Evolutionary conservation across 306 rosid genomes (phyloP).

Genomic region (Begonia masoniana): DNA sequence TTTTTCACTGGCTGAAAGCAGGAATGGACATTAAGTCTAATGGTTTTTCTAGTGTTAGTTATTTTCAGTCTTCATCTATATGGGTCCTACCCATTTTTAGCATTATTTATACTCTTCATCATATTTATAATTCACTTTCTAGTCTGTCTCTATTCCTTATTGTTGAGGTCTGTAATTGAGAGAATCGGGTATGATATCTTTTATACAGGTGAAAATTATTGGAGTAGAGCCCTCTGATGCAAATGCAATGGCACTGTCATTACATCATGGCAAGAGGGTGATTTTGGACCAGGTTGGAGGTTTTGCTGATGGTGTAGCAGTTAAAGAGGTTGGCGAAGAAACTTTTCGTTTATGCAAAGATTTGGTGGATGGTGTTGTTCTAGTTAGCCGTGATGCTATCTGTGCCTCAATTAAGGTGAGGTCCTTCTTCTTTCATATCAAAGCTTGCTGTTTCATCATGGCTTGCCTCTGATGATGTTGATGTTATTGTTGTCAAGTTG

Average conservation of each 20-base stretch:
- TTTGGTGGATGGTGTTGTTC: constrained; percentile 79
- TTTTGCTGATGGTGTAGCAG: constrained; percentile 97
- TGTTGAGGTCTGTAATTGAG: too few relatives aligned
- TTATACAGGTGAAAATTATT: constrained; percentile 72
- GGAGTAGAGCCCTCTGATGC: constrained; percentile 96
- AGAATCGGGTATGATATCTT: neutral
- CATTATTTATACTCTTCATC: neutral
- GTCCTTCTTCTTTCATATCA: constrained; percentile 5
- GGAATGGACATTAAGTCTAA: too few relatives aligned
- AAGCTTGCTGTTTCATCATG: neutral
- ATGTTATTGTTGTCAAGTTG: constrained; percentile 10
- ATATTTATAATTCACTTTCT: too few relatives aligned
- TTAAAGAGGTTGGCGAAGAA: constrained; percentile 95
- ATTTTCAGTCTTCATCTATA: too few relatives aligned
- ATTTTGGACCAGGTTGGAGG: constrained; percentile 77
- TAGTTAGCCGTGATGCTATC: constrained; percentile 88
- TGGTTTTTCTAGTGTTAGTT: too few relatives aligned
- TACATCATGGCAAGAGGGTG: constrained; percentile 76
- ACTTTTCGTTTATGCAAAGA: constrained; percentile 79
- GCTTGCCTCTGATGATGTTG: neutral
- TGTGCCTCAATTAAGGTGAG: constrained; percentile 91
- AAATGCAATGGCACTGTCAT: constrained; percentile 87
- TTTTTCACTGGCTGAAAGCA: too few relatives aligned
- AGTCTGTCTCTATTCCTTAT: too few relatives aligned
- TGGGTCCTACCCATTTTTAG: too few relatives aligned